Percentiles rank a stretch among this genome's conserved stretches.
These are phyloP conservation scores for Ballota nigra DNA, from an alignment of 257 asterid species.

Conservation along the genomic window DNA sequence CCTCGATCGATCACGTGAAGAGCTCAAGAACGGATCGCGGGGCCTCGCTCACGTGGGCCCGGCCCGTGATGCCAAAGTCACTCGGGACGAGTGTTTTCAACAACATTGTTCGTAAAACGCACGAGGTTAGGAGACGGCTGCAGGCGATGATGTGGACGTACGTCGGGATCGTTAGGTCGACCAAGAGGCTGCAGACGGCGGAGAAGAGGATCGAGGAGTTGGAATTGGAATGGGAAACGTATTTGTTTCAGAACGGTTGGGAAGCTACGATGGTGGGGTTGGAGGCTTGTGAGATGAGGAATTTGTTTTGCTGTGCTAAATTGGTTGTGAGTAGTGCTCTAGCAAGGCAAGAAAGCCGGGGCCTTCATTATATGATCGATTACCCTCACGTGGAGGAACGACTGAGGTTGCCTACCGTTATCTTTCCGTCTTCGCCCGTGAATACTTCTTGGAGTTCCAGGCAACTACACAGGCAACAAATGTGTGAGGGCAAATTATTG, in stretches of 20 bases:
- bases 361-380: slow-evolving; percentile 81
- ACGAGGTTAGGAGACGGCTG: slow-evolving; percentile 65
- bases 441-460: slow-evolving; percentile 84
- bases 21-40: slow-evolving; percentile 31
- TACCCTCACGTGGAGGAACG: slow-evolving; percentile 80
- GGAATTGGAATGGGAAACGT: slow-evolving; percentile 86
- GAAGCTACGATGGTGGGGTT: slow-evolving; percentile 86
- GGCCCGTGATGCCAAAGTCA: slow-evolving; percentile 54
- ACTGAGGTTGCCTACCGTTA: slow-evolving; percentile 83
- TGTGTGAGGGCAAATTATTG: slow-evolving; percentile 24
- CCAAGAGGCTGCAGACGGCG: slow-evolving; percentile 63
- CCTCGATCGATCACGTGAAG: slow-evolving; percentile 70
- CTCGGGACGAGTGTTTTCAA: slow-evolving; percentile 40
- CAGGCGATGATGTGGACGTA: slow-evolving; percentile 89
- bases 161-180: slow-evolving; percentile 88
- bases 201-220: slow-evolving; percentile 75
- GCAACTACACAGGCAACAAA: slow-evolving; percentile 61
- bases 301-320: slow-evolving; percentile 90
- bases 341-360: slow-evolving; percentile 92
- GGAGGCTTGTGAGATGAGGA: slow-evolving; percentile 95
- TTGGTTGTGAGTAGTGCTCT: slow-evolving; percentile 87
- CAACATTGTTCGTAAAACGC: slow-evolving; percentile 46
- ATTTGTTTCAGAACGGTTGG: slow-evolving; percentile 91
- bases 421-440: slow-evolving; percentile 62
- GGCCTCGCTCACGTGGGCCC: slow-evolving; percentile 56